Conservation (phyloP, 2,329 filamentous ascomycete genomes). For the Talaromyces sp. region DNA sequence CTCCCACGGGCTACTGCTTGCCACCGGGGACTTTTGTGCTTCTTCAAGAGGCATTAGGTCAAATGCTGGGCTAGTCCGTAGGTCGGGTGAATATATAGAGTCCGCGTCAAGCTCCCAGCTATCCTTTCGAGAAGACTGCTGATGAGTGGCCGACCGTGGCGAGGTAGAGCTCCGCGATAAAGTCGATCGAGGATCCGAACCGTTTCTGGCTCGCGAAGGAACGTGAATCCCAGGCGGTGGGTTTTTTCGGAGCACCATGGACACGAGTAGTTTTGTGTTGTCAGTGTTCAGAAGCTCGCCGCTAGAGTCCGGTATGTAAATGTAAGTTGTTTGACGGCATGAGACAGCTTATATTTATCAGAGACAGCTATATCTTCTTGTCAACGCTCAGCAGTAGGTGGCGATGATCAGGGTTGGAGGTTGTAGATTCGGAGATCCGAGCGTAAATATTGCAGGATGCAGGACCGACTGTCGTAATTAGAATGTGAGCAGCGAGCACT, state of each 20-base stretch:
- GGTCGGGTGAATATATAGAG: slow-evolving; percentile 37
- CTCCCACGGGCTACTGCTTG: slow-evolving; percentile 31
- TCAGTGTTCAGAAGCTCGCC: background rate
- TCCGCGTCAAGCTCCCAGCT: slow-evolving; percentile 29
- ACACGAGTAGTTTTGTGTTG: slow-evolving; percentile 3
- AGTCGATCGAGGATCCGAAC: slow-evolving; percentile 31
- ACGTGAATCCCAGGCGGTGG: slow-evolving; percentile 36
- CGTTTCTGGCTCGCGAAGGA: slow-evolving; percentile 31
- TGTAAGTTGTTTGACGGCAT: background rate
- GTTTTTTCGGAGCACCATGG: slow-evolving; percentile 40
- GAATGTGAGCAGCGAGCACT: background rate
- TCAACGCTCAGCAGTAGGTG: background rate
- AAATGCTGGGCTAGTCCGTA: slow-evolving; percentile 38
- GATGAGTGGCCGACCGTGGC: slow-evolving; percentile 26
- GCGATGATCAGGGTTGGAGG: background rate
- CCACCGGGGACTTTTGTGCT: slow-evolving; percentile 36
- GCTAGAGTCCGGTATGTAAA: background rate
- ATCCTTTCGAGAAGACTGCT: slow-evolving; percentile 21
- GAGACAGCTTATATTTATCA: background rate
- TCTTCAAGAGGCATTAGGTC: slow-evolving; percentile 38
- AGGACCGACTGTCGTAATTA: background rate
- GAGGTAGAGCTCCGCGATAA: slow-evolving; percentile 30
- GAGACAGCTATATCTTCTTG: background rate
- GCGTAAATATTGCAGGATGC: background rate
- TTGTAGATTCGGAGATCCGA: background rate